Conservation (phyloP, 139 green algal genomes). For the Zygnema circumcarinatum region DNA sequence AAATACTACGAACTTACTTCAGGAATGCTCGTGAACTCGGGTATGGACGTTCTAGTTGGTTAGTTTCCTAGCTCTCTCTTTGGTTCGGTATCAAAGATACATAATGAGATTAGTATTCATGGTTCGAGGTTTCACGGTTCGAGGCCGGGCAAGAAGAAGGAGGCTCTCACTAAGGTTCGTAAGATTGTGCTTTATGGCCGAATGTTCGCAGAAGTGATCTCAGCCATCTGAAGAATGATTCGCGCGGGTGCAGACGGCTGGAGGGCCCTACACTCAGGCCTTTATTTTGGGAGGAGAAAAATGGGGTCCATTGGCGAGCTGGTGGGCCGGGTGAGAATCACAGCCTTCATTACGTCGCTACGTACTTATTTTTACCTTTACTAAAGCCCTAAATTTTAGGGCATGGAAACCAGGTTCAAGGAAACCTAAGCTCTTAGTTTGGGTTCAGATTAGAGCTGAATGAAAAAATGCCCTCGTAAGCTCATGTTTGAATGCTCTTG, state of each 20-base stretch:
- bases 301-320: background rate
- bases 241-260: background rate
- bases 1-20: background rate
- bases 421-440: no score
- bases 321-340: background rate
- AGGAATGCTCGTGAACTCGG: background rate
- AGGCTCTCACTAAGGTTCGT: no score
- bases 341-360: no score
- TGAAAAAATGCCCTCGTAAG: no score
- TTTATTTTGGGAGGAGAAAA: background rate
- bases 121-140: no score
- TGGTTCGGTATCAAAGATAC: background rate
- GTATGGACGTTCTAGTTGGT: background rate
- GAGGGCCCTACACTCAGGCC: background rate
- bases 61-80: background rate
- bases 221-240: background rate
- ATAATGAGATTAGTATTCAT: background rate
- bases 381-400: no score
- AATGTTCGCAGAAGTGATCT: slow-evolving; percentile 56
- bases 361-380: no score
- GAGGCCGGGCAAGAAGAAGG: no score
- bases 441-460: no score
- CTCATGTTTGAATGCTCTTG: no score
- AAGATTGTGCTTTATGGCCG: slow-evolving; percentile 37
- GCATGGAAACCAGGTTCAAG: no score